A percentile compares a stretch with the other conserved stretches of the same genome.
phyloP scores from a whole-genome alignment of 257 asterid genomes.

The Solanum appendiculatum region DNA sequence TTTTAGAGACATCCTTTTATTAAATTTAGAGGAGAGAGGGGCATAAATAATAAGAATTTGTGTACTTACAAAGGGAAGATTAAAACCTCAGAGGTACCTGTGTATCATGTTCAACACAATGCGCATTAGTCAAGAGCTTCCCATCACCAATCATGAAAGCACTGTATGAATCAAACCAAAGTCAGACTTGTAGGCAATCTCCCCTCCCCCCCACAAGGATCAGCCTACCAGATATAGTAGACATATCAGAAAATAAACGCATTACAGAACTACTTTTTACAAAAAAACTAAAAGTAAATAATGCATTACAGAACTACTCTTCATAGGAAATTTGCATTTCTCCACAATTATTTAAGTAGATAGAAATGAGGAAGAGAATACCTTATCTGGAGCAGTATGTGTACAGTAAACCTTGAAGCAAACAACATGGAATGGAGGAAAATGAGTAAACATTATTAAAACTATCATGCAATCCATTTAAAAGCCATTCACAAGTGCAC shows the following conservation, averaged over 20 bases:
- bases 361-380: slow-evolving; percentile 21
- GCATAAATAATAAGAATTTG: not conserved
- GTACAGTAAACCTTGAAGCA: slow-evolving; percentile 72
- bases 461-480: not conserved
- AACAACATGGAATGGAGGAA: not conserved
- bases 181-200: not conserved
- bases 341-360: not conserved
- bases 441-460: not conserved
- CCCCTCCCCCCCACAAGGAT: not conserved
- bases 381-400: slow-evolving; percentile 93
- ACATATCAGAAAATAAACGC: not conserved
- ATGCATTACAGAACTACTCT: not conserved
- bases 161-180: slow-evolving; percentile 29
- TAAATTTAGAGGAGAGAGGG: not conserved
- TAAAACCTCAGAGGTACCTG: slow-evolving; percentile 37
- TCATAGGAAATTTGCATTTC: not conserved
- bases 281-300: no score
- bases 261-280: not conserved
- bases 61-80: not conserved
- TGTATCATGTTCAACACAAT: slow-evolving; percentile 83
- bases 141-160: slow-evolving; percentile 93
- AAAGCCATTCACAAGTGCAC: not conserved
- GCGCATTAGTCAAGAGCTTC: slow-evolving; percentile 93
- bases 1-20: not conserved
- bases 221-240: not conserved